These are phyloP conservation scores for Poa pratensis DNA, from an alignment of 176 grass and related monocot species.

Conservation along the genomic window DNA sequence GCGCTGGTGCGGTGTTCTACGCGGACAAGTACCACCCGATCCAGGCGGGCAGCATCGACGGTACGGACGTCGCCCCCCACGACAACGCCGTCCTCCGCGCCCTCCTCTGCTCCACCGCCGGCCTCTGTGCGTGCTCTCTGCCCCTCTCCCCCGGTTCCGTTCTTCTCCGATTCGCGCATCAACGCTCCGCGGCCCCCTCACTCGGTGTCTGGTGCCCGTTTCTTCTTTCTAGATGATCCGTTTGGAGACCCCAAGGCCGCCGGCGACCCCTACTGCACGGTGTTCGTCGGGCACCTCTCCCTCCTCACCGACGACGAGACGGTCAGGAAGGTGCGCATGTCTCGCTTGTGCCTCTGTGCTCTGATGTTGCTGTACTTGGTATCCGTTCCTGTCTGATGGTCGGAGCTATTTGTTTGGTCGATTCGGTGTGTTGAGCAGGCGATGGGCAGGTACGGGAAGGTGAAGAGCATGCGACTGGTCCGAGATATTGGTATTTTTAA, in stretches of 20 bases:
- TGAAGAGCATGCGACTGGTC: conserved; percentile 81
- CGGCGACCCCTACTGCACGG: conserved; percentile 82
- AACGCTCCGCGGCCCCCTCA: neutral
- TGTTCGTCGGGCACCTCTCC: conserved; percentile 82
- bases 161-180: neutral
- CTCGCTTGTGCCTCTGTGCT: neutral
- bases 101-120: conserved; percentile 75
- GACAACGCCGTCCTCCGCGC: conserved; percentile 92
- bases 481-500: conserved; percentile 67
- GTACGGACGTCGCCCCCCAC: conserved; percentile 88
- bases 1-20: conserved; percentile 75
- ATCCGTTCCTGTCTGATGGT: conserved; percentile 19
- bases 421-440: conserved; percentile 46
- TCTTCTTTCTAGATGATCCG: conserved; percentile 65
- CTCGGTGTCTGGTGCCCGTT: neutral
- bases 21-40: conserved; percentile 87
- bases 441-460: conserved; percentile 87
- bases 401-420: conserved; percentile 22
- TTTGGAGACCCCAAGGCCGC: conserved; percentile 82
- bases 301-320: conserved; percentile 70
- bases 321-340: conserved; percentile 58
- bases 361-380: neutral
- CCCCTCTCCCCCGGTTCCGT: neutral
- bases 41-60: conserved; percentile 97
- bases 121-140: conserved; percentile 61